Percentiles rank a stretch among this genome's conserved stretches.
Evolutionary conservation across 345 rosid species (phyloP).

Genomic region (Populus davidiana): DNA sequence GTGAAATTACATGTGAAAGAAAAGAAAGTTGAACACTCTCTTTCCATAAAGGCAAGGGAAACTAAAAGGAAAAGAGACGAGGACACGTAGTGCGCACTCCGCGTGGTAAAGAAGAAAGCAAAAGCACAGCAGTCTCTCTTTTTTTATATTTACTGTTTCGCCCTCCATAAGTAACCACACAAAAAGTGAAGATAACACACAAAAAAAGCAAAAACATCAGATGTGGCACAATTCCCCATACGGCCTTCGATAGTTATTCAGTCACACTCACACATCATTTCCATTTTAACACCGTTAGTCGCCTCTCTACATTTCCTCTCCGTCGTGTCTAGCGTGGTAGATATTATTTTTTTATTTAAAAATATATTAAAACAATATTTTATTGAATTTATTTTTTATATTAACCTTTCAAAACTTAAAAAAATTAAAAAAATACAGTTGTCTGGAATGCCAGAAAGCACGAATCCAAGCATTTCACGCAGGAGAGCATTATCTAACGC

Average conservation of each 20-base stretch:
- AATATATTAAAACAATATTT: no score
- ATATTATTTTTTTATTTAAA: no score
- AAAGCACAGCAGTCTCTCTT: background rate
- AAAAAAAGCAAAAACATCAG: constrained; percentile 7
- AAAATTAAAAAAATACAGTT: no score
- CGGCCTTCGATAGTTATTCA: constrained; percentile 5
- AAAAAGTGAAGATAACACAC: background rate
- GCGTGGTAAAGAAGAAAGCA: constrained; percentile 3
- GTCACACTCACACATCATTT: background rate
- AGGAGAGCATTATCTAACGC: constrained; percentile 4
- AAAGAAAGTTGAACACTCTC: background rate
- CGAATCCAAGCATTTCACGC: background rate
- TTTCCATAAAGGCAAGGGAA: background rate
- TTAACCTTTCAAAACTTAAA: no score
- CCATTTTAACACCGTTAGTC: constrained; percentile 14
- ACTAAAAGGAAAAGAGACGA: background rate
- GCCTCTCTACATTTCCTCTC: constrained; percentile 2
- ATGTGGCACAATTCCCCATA: constrained; percentile 64
- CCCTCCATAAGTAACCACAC: background rate
- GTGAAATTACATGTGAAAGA: no score
- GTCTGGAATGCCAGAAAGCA: background rate
- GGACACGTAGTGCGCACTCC: constrained; percentile 3
- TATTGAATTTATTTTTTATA: no score
- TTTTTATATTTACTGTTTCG: background rate
- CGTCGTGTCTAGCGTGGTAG: no score